Conservation (phyloP, 352 stramenopile genomes). For the Globisporangium polare region DNA sequence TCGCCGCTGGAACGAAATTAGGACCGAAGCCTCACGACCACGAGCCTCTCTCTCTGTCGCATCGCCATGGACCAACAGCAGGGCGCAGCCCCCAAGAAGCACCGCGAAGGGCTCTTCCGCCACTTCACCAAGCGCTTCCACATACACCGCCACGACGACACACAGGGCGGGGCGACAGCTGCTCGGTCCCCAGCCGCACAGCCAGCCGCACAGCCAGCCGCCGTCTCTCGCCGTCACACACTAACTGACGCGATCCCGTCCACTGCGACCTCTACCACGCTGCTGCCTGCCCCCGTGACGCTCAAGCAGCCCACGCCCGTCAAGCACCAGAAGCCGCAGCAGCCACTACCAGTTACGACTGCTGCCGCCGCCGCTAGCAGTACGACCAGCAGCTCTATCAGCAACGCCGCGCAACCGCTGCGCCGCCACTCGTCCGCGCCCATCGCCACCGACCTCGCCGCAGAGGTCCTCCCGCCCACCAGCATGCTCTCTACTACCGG, state of each 20-base stretch:
- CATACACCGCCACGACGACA: not conserved
- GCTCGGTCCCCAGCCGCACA: not conserved
- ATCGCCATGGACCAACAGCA: not conserved
- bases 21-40: not conserved
- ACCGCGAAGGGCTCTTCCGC: slow-evolving; percentile 2
- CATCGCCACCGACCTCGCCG: not conserved
- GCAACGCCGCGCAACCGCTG: not conserved
- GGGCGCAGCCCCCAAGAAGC: not conserved
- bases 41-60: not conserved
- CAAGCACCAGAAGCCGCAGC: not conserved
- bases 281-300: not conserved
- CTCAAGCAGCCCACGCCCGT: not conserved
- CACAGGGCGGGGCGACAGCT: slow-evolving; percentile 6
- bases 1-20: too few relatives aligned
- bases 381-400: not conserved
- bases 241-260: slow-evolving; percentile 4
- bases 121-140: slow-evolving; percentile 2
- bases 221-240: not conserved
- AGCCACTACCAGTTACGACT: not conserved
- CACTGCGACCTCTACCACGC: slow-evolving; percentile 1
- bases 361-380: not conserved
- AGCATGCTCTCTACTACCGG: not conserved
- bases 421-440: slow-evolving; percentile 6
- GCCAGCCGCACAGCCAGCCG: too few relatives aligned
- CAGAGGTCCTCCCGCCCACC: not conserved